These are phyloP conservation scores for Mycena sanguinolenta DNA, from an alignment of 768 basidiomycete species.

Conservation along the genomic window DNA sequence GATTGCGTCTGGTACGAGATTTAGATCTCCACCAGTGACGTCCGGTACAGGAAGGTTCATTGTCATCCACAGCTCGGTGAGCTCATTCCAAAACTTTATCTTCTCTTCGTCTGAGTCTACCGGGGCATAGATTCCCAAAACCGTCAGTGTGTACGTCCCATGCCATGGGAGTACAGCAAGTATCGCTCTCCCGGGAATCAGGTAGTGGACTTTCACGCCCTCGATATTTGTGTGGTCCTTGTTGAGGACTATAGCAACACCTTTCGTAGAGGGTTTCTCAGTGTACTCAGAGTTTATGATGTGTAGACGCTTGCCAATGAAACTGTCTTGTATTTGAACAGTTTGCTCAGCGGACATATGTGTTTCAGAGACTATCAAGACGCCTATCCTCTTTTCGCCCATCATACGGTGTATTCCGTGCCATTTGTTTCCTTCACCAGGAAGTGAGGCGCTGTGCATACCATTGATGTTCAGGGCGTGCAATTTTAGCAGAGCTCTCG, in stretches of 20 bases:
- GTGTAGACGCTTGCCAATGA: too few species aligned
- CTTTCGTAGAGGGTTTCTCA: neutral
- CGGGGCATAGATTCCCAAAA: slow-evolving; percentile 41
- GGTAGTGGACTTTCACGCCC: neutral
- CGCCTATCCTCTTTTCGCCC: neutral
- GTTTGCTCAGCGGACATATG: neutral
- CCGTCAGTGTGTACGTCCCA: slow-evolving; percentile 3
- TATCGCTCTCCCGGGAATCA: slow-evolving; percentile 5
- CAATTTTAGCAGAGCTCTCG: too few species aligned
- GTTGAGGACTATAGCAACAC: slow-evolving; percentile 19
- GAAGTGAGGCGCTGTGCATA: too few species aligned
- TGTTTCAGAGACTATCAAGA: neutral
- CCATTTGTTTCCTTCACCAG: neutral
- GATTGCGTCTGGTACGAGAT: too few species aligned
- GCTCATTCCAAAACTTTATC: slow-evolving; percentile 33
- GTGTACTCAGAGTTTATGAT: neutral
- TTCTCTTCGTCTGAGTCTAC: slow-evolving; percentile 18
- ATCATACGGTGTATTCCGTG: neutral
- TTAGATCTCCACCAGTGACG: neutral
- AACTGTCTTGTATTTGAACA: too few species aligned
- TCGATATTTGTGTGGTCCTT: slow-evolving; percentile 10
- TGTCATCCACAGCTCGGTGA: neutral
- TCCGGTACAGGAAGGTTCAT: slow-evolving; percentile 10
- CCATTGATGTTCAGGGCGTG: too few species aligned
- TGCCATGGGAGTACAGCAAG: slow-evolving; percentile 15